Base-by-base conservation (phyloP, 208 protist species). In the Crithidia thermophila region DNA sequence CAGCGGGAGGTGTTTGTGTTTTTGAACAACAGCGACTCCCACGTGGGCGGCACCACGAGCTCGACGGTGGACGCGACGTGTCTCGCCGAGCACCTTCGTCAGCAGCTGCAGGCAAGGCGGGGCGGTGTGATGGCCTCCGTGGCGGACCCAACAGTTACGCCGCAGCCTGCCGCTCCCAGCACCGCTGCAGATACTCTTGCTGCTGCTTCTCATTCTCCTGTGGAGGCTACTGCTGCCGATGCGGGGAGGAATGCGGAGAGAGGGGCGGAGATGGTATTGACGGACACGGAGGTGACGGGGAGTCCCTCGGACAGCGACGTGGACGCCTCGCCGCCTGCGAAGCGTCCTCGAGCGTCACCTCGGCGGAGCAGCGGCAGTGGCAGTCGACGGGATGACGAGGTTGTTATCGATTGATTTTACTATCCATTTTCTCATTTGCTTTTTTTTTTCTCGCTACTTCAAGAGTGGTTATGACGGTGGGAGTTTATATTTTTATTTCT, bases 21-120 rank as follows among this genome's bases (percentile, higher is more conserved):
- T 45, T 58, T 94, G 42, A 94, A 94, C 69, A 94, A 94, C 75
- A 89, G 76, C 56, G 79, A 90, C 58, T 94, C 87, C n/a, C 53
- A 91, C 31, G 73, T 90, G 18, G 74, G 75, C 49, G 82, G 82
- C 47, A 69, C 77, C 40, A 85, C 79, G 43, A 94, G 87, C 71
- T 94, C 87, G 5, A 78, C 72, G 3, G 84, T 94, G 60, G 87
- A 94, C 49, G 87, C 87, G 18, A 85, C 82, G 6, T 90, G 74
- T 53, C 67, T 94, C 11, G 82, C 84, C 0, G 59, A 82, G 68
- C 57, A 65, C 40, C 37, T 91, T 27, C 40, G 49, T 18, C 18
- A 30, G 16, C 36, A 82, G 23, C 58, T 88, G 36, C 23, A 23
- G 37, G 31, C 33, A 23, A 11, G 16, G n/a, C 55, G 21, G 51